Conservation (phyloP, 73 alveolate species). For the Paramecium tetraurelia region DNA sequence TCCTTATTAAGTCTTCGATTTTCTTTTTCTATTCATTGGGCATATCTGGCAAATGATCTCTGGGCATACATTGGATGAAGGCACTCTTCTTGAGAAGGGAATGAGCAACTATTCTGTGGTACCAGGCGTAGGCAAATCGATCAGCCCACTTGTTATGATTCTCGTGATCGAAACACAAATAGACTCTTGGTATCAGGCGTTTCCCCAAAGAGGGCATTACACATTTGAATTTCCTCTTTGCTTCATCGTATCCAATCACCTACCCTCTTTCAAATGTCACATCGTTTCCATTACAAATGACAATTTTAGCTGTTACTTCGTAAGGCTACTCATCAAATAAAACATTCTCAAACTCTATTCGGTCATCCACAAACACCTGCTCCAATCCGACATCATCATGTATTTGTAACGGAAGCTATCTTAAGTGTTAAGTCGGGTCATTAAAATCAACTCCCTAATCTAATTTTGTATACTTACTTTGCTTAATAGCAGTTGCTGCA, state of each 20-base stretch:
- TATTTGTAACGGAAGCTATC: slow-evolving; percentile 54
- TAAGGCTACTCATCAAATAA: slow-evolving; percentile 39
- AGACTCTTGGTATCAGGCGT: slow-evolving; percentile 9
- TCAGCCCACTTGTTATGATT: slow-evolving; percentile 16
- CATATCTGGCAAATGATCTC: slow-evolving; percentile 47
- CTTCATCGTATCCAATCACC: slow-evolving; percentile 50
- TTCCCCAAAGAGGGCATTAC: not conserved
- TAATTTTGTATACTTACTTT: not conserved
- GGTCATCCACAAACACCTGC: slow-evolving; percentile 7
- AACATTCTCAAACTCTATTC: slow-evolving; percentile 22
- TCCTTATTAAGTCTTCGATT: slow-evolving; percentile 32
- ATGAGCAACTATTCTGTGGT: not conserved
- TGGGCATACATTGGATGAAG: slow-evolving; percentile 34
- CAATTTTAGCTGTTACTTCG: slow-evolving; percentile 18
- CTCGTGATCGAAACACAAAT: slow-evolving; percentile 39
- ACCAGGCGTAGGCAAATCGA: slow-evolving; percentile 22
- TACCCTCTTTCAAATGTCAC: slow-evolving; percentile 23
- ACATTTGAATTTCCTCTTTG: slow-evolving; percentile 11
- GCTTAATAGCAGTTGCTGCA: not conserved
- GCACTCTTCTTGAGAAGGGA: not conserved
- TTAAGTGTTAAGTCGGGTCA: slow-evolving; percentile 24
- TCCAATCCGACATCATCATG: slow-evolving; percentile 60
- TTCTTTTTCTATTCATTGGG: slow-evolving; percentile 45
- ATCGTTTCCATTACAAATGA: not conserved
- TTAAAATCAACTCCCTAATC: slow-evolving; percentile 58